Evolutionary conservation across 331 rosid genomes (phyloP).

Genomic region (Stylosanthes scabra): DNA sequence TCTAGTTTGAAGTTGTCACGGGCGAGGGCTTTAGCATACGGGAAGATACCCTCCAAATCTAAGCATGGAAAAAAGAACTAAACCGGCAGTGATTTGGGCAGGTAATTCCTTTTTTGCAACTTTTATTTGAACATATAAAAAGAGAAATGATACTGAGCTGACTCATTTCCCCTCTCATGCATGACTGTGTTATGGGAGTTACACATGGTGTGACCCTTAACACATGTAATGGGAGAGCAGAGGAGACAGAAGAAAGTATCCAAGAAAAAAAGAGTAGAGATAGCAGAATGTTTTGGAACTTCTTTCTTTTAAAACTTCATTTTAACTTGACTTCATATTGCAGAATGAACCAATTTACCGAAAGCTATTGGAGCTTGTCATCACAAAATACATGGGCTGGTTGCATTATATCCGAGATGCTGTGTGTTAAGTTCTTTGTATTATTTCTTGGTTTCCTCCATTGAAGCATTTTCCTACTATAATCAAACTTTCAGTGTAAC

Average conservation of each 20-base stretch:
- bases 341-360: conserved; percentile 32
- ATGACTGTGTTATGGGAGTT: too few relatives aligned
- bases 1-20: conserved; percentile 50
- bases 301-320: background rate
- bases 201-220: too few relatives aligned
- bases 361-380: conserved; percentile 19
- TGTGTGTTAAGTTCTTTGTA: conserved; percentile 22
- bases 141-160: background rate
- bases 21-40: conserved; percentile 59
- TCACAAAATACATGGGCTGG: conserved; percentile 4
- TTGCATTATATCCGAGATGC: background rate
- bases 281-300: too few relatives aligned
- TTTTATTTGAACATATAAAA: background rate
- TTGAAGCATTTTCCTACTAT: background rate
- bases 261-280: too few relatives aligned
- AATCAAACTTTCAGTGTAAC: conserved; percentile 25
- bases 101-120: conserved; percentile 38
- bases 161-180: background rate
- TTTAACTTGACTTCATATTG: conserved; percentile 23
- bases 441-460: conserved; percentile 1
- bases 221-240: too few relatives aligned
- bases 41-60: conserved; percentile 52
- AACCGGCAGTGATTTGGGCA: conserved; percentile 33
- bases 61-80: conserved; percentile 59
- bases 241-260: too few relatives aligned